Base-by-base conservation (phyloP, 2,329 filamentous ascomycete genomes). In the Beauveria brongniartii region DNA sequence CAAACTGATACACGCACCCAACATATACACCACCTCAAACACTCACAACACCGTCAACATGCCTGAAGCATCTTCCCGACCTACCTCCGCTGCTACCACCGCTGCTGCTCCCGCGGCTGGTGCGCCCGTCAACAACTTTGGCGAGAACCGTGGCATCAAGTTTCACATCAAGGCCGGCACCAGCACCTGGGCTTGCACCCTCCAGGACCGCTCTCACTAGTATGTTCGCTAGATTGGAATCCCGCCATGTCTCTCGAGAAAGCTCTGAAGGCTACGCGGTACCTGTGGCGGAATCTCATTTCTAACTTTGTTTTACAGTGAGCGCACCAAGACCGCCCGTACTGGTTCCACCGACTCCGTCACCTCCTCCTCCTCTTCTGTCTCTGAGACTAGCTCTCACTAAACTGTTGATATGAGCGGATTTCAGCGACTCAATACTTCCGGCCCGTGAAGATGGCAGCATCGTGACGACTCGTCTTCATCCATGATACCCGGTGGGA, bases 81-180 rank as follows among this genome's bases (percentile, higher is more conserved):
- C 62, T 61, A 61, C 62, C 52, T 55, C 62, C 44, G 43, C 58
- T 37, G 46, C 63, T 43, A 26, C 55, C 59, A 44, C 58, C 50
- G 47, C 61, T 52, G 48, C 61, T 52, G 53, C 62, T 52, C 53
- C 65, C 26, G 61, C 63, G 34, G 66, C 72, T 50, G 26, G 66
- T 58, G 37, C 47, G 63, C 55, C 55, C 34, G 50, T 47, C 40
- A 59, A 44, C 24, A 7, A 30, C 55, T 63, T 75, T 30, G 72
- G 77, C 58, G 71, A 77, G 63, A 72, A 70, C 66, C 70, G 66
- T 62, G 75, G 72, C 62, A 72, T 81, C 72, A 73, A 73, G 69
- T 81, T 81, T 71, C 68, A 76, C 52, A 75, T 81, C 70, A 75
- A 74, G 70, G 72, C 78, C 46, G 77, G 77, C 63, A 70, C 72